These are phyloP conservation scores for Scleroderma bovista DNA, from an alignment of 768 basidiomycete genomes.

Conservation along the genomic window DNA sequence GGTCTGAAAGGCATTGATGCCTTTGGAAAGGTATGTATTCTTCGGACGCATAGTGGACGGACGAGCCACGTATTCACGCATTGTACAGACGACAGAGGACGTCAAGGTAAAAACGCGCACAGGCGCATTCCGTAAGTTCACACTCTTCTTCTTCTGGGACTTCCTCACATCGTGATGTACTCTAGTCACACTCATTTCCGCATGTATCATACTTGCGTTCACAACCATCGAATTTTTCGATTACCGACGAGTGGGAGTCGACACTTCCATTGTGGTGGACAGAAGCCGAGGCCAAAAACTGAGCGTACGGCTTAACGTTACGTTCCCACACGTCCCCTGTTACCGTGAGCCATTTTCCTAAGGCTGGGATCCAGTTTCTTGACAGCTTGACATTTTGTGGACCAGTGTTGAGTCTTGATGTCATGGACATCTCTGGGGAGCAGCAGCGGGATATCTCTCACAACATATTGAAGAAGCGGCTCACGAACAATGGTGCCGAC, in stretches of 20 bases:
- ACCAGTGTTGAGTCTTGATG: constrained; percentile 88
- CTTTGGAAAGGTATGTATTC: constrained; percentile 83
- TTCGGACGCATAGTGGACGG: constrained; percentile 1
- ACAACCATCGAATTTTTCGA: constrained; percentile 94
- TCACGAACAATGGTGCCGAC: constrained; percentile 52
- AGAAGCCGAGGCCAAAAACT: constrained; percentile 92
- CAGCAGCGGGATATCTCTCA: constrained; percentile 88
- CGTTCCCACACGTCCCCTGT: constrained; percentile 96
- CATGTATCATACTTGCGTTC: constrained; percentile 88
- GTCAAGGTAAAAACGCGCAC: constrained; percentile 98
- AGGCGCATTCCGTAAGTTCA: constrained; percentile 74
- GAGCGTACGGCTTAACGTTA: constrained; percentile 85
- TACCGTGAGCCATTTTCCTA: constrained; percentile 72
- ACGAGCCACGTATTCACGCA: neutral
- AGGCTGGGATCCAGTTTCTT: neutral
- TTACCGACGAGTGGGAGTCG: constrained; percentile 80
- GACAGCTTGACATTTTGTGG: neutral
- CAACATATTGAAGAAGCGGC: constrained; percentile 78
- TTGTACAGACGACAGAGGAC: constrained; percentile 90
- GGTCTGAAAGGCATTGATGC: constrained; percentile 92
- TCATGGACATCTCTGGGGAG: constrained; percentile 98
- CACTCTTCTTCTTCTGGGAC: neutral
- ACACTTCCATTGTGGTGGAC: constrained; percentile 93
- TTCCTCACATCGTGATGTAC: neutral
- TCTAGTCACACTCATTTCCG: constrained; percentile 85